Evolutionary conservation across 2,329 filamentous ascomycete species (phyloP), one percentile per base, ranked within the genome.

Genomic region (Scytalidium sp.): DNA sequence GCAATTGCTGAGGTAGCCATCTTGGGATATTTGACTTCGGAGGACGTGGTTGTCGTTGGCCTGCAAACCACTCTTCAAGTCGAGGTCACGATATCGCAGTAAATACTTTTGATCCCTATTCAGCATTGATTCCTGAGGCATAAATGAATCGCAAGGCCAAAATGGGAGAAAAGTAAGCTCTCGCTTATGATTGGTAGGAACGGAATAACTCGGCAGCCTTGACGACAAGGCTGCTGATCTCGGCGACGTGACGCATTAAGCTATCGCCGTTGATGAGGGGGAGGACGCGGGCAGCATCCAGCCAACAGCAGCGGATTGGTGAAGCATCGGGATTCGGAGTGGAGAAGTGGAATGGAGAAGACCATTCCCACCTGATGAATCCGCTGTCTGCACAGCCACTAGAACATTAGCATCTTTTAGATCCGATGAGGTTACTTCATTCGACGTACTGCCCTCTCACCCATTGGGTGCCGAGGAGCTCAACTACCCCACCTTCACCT

Each of bases 1-100:
- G 39, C 17, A n/a, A 53, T 19, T 25, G 49, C 36, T 39, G 49
- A 46, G 15, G 56, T 39, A 19, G 61, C 53, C 59, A 61, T 61
- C 29, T 25, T 36, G 21, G 45, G 23, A 20, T n/a, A 19, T 19
- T 23, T 8, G 20, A 21, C 25, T 20, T n/a, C 19, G 46, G 47
- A 43, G 45, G 50, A 19, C 43, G 19, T 22, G 41, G 29, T 46
- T 49, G 20, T 44, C 45, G 32, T 43, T 48, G 19, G 13, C 6
- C 32, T 36, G 7, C 32, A 36, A n/a, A 36, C 5, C 32, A 36
- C 32, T 36, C 17, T 36, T n/a, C 32, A n/a, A 36, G 32, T 15
- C 32, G 32, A 11, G 19, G 41, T 20, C 41, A 42, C 17, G n/a
- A 10, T 43, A 25, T 22, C 20, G 41, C 19, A 19, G 41, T 22